phyloP scores from a whole-genome alignment of 2,329 filamentous ascomycete species.

The Alternaria gansuensis region DNA sequence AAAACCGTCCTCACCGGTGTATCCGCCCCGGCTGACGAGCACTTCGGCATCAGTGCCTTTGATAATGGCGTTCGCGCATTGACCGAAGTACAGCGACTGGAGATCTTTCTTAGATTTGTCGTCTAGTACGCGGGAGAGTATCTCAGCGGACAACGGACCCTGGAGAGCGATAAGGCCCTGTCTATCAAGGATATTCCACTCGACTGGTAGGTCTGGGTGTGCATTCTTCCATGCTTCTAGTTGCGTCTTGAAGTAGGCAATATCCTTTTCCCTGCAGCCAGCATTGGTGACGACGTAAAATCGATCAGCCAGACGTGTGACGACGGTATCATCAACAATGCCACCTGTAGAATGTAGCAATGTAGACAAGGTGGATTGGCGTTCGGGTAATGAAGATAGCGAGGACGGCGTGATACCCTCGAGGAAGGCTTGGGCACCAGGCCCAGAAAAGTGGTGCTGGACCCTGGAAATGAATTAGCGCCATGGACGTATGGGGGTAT shows the following conservation, averaged over 20 bases:
- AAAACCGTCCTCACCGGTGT: slow-evolving; percentile 98
- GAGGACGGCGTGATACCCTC: slow-evolving; percentile 83
- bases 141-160: slow-evolving; percentile 76
- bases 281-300: slow-evolving; percentile 98
- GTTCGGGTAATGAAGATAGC: slow-evolving; percentile 68
- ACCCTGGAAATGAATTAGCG: slow-evolving; percentile 58
- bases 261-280: slow-evolving; percentile 87
- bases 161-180: slow-evolving; percentile 89
- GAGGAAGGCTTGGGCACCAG: slow-evolving; percentile 81
- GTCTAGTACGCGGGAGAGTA: slow-evolving; percentile 72
- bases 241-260: slow-evolving; percentile 76
- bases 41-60: slow-evolving; percentile 65
- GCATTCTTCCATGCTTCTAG: slow-evolving; percentile 63
- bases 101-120: slow-evolving; percentile 52
- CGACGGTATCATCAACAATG: slow-evolving; percentile 93
- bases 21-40: slow-evolving; percentile 87
- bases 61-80: slow-evolving; percentile 72
- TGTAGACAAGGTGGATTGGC: slow-evolving; percentile 83
- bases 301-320: slow-evolving; percentile 72
- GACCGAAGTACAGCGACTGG: slow-evolving; percentile 81
- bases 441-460: slow-evolving; percentile 84
- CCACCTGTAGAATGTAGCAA: slow-evolving; percentile 82
- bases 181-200: slow-evolving; percentile 74
- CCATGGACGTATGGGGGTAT: neutral
- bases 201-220: slow-evolving; percentile 58